A percentile compares a stretch with the other conserved stretches of the same genome.
phyloP scores from a whole-genome alignment of 2,329 filamentous ascomycete species.

The Claviceps fusiformis region DNA sequence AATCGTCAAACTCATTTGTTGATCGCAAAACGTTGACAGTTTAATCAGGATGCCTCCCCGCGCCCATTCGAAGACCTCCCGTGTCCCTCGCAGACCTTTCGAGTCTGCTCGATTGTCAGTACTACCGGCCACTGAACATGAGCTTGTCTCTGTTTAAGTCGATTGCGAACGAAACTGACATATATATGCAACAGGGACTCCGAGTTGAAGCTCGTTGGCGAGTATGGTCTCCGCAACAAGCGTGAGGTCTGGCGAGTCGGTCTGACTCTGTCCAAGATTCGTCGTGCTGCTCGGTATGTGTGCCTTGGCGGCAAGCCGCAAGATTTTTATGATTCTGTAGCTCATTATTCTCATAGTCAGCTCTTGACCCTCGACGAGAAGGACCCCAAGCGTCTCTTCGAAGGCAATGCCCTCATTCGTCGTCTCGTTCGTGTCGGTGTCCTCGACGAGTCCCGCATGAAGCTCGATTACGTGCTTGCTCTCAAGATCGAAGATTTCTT shows the following conservation, averaged over 20 bases:
- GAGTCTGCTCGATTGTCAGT: constrained; percentile 99
- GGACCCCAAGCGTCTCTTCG: constrained; percentile 99
- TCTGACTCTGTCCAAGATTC: constrained; percentile 99
- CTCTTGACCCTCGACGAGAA: constrained; percentile 99
- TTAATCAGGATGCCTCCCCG: constrained; percentile 26
- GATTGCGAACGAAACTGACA: constrained; percentile 63
- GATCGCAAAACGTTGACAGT: constrained; percentile 12
- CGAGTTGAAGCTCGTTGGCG: constrained; percentile 98
- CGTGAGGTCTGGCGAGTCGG: constrained; percentile 99
- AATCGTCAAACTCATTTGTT: not conserved
- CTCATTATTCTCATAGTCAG: constrained; percentile 52
- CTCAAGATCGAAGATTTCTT: constrained; percentile 99
- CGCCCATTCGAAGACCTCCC: constrained; percentile 98
- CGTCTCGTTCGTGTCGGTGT: constrained; percentile 99
- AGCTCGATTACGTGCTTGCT: constrained; percentile 99
- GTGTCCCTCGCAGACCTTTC: constrained; percentile 95
- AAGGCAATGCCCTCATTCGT: constrained; percentile 99
- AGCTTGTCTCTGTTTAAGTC: constrained; percentile 98
- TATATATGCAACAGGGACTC: constrained; percentile 63
- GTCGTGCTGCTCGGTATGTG: constrained; percentile 95
- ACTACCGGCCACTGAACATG: constrained; percentile 86
- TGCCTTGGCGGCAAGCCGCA: too few species aligned
- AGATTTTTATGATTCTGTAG: not conserved
- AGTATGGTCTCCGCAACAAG: constrained; percentile 99
- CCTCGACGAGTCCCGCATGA: constrained; percentile 99